Evolutionary conservation across 2,329 filamentous ascomycete species (phyloP).

Genomic region (Fusarium sp.): DNA sequence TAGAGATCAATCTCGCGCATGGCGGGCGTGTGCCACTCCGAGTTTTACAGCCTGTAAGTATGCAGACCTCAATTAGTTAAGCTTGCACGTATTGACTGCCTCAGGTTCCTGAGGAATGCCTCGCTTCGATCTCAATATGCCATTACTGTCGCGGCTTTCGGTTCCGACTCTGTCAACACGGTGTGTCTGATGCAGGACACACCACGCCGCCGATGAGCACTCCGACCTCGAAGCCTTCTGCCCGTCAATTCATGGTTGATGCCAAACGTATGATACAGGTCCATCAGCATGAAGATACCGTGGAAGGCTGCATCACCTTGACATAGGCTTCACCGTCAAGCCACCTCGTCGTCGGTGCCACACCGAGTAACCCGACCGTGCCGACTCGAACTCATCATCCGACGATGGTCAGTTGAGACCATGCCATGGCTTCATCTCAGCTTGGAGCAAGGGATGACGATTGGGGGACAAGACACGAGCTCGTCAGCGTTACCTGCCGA

Average conservation of each 20-base stretch:
- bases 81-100: background rate
- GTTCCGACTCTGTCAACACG: background rate
- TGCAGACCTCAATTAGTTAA: background rate
- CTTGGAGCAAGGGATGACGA: background rate
- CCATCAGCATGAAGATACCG: background rate
- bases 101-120: background rate
- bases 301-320: background rate
- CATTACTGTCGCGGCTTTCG: fast-evolving
- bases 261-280: background rate
- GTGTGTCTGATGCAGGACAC: background rate
- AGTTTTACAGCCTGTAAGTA: background rate
- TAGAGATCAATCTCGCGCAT: background rate
- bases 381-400: background rate
- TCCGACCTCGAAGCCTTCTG: background rate
- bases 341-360: background rate
- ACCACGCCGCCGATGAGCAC: background rate
- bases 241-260: background rate
- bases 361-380: background rate
- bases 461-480: background rate
- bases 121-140: background rate
- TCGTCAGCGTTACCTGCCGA: background rate
- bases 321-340: background rate
- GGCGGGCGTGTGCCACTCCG: background rate
- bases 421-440: background rate
- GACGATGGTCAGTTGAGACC: too few species aligned